Evolutionary conservation across 2,329 filamentous ascomycete genomes (phyloP).

Genomic region (Aspergillus chevalieri): DNA sequence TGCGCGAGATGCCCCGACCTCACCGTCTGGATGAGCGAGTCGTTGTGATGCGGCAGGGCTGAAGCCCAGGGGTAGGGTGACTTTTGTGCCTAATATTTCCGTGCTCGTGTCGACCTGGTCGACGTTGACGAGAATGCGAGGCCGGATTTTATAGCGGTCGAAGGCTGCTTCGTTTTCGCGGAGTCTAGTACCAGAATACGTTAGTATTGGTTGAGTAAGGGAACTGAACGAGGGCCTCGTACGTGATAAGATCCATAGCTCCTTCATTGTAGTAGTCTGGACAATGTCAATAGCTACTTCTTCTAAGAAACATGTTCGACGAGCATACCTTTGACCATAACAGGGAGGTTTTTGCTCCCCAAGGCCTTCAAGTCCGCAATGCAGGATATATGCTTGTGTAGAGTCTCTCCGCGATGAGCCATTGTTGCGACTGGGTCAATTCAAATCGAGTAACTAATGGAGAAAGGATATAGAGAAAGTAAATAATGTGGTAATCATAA

Average conservation of each 20-base stretch:
- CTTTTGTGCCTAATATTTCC: slow-evolving; percentile 39
- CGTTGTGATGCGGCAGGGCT: slow-evolving; percentile 50
- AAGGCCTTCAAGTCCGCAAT: slow-evolving; percentile 38
- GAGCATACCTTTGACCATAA: slow-evolving; percentile 31
- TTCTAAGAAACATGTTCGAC: background rate
- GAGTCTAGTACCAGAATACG: slow-evolving; percentile 22
- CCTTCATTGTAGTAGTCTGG: slow-evolving; percentile 54
- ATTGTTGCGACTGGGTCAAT: slow-evolving; percentile 10
- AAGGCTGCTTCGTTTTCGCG: slow-evolving; percentile 50
- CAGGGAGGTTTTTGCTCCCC: slow-evolving; percentile 35
- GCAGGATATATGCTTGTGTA: slow-evolving; percentile 24
- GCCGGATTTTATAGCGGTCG: slow-evolving; percentile 45
- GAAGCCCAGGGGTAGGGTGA: slow-evolving; percentile 48
- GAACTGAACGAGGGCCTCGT: background rate
- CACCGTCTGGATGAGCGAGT: slow-evolving; percentile 49
- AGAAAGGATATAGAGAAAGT: too few species aligned
- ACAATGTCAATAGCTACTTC: background rate
- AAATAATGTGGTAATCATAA: too few species aligned
- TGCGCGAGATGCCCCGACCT: slow-evolving; percentile 45
- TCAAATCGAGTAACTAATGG: too few species aligned
- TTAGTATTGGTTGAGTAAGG: background rate
- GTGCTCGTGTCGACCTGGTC: slow-evolving; percentile 41
- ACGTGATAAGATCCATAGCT: slow-evolving; percentile 50
- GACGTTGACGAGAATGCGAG: slow-evolving; percentile 41
- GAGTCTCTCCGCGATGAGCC: slow-evolving; percentile 25